Base-by-base conservation (phyloP, 805 yeast species). In the Candida ulmi region DNA sequence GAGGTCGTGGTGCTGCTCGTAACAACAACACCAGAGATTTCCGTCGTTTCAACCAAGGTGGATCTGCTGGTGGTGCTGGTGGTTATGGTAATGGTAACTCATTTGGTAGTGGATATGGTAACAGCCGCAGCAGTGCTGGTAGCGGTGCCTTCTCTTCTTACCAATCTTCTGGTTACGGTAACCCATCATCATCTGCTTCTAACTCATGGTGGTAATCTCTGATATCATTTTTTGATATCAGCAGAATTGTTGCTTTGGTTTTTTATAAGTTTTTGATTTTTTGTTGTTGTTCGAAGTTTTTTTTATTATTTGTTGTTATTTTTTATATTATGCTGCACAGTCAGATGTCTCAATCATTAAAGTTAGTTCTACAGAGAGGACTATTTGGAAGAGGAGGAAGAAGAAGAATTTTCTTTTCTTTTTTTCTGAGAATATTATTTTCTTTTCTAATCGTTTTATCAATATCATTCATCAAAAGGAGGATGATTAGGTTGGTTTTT, bases 1-100 rank as follows among this genome's bases (percentile, higher is more conserved):
- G 79, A 48, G 69, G 80, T 45, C 68, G 80, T 49, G 70, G 69
- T 41, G 69, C 77, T 42, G 66, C 65, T 48, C 65, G 71, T 46
- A 46, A 55, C 48, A 55, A 48, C 45, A 62, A 60, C 45, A 65
- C 61, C 48, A 71, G 78, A 51, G 80, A 76, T 58, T 71, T 62
- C 71, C 74, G 80, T 63, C 71, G 71, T 37, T 30, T 47, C 62
- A 61, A 43, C 43, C 41, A 46, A 42, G 50, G 47, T 26, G 54
- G 57, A 30, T 47, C 53, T 38, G 38, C 47, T 37, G 46, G 50
- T 27, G 4, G 12, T 11, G n/a, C 15, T 31, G 33, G 35, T 36
- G 32, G 35, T 25, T n/a, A 33, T 7, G 35, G 29, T 17, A 41
- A 43, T 36, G 42, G 43, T 38, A 11, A 11, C 36, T 17, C 38